phyloP scores from a whole-genome alignment of 805 yeast genomes.

The Citeromyces matritensis region DNA sequence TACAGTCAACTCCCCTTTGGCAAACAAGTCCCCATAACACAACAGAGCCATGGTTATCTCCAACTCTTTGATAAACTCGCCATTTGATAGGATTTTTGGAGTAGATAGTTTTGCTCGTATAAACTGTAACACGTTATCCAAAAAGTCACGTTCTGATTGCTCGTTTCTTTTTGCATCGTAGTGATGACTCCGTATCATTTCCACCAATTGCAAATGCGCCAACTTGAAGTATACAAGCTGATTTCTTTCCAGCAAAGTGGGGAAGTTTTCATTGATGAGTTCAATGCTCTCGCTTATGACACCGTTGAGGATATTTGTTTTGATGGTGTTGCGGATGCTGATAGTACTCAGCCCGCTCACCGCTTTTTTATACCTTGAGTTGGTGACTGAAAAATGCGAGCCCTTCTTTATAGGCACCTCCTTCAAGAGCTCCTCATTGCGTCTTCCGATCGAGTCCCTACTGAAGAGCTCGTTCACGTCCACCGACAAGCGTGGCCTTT shows the following conservation, averaged over 20 bases:
- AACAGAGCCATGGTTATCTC: slow-evolving; percentile 78
- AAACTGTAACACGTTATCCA: slow-evolving; percentile 37
- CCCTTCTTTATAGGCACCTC: neutral
- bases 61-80: slow-evolving; percentile 48
- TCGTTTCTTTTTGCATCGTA: slow-evolving; percentile 9
- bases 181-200: slow-evolving; percentile 53
- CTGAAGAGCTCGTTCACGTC: slow-evolving; percentile 11
- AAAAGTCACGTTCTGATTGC: slow-evolving; percentile 27
- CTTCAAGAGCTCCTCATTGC: slow-evolving; percentile 6
- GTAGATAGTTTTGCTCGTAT: slow-evolving; percentile 34
- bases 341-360: slow-evolving; percentile 33
- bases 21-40: slow-evolving; percentile 24
- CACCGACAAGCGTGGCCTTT: slow-evolving; percentile 7
- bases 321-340: slow-evolving; percentile 34
- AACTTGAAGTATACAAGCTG: slow-evolving; percentile 58
- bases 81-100: slow-evolving; percentile 19
- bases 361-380: slow-evolving; percentile 1
- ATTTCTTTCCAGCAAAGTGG: slow-evolving; percentile 48
- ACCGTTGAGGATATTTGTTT: slow-evolving; percentile 39
- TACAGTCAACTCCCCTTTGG: slow-evolving; percentile 9
- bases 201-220: slow-evolving; percentile 60
- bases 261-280: slow-evolving; percentile 41
- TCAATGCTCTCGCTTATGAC: slow-evolving; percentile 43
- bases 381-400: too few relatives aligned
- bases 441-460: slow-evolving; percentile 5